Conservation (phyloP, 2,329 filamentous ascomycete species). For the Hymenotorrendiella dingleyae region DNA sequence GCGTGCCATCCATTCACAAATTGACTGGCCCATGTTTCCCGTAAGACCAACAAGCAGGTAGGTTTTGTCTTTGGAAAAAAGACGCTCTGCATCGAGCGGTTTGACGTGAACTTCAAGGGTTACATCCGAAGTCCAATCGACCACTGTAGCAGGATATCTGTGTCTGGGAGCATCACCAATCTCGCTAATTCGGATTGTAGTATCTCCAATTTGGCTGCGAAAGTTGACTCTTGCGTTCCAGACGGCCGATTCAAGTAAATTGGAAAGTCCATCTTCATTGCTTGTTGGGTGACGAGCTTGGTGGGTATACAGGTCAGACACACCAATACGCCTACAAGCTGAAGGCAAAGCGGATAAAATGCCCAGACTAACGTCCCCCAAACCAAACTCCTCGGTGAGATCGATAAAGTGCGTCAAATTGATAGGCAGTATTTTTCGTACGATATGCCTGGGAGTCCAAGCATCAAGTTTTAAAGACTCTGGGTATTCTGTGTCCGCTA, state of each 20-base stretch:
- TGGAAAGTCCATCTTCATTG: neutral
- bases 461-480: too few relatives aligned
- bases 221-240: neutral
- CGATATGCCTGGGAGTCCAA: too few relatives aligned
- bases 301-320: neutral
- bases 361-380: neutral
- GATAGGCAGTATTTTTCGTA: neutral
- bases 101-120: neutral
- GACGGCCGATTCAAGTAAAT: neutral
- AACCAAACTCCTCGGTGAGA: neutral
- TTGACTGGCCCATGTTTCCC: conserved; percentile 5
- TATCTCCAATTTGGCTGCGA: neutral
- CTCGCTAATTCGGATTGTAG: neutral
- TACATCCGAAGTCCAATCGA: neutral
- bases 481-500: neutral
- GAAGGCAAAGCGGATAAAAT: neutral
- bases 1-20: conserved; percentile 33
- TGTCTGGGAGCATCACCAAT: neutral
- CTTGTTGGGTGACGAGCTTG: neutral
- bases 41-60: conserved; percentile 8
- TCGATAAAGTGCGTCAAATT: neutral
- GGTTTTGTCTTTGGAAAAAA: conserved; percentile 5
- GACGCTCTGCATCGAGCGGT: conserved; percentile 3
- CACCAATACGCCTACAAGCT: neutral
- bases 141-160: neutral